Percentiles rank a stretch among this genome's conserved stretches.
Conservation (phyloP, 768 basidiomycete species). For the Boletus bicolor region DNA sequence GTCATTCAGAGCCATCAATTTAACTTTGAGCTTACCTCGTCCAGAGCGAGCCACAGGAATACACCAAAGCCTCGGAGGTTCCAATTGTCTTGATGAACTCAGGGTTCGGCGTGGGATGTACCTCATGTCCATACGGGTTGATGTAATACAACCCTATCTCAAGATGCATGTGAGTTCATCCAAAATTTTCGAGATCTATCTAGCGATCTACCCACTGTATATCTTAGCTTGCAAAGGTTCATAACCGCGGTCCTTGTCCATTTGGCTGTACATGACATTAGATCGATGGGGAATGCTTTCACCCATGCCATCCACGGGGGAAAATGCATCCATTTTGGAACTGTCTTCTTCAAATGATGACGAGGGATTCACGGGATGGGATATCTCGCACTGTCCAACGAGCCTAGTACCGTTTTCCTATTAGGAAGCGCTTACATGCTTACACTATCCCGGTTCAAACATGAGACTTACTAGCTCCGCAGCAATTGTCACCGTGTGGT, state of each 20-base stretch:
- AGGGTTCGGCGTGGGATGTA: constrained; percentile 85
- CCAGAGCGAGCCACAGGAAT: constrained; percentile 94
- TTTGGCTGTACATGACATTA: constrained; percentile 66
- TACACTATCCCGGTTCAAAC: constrained; percentile 51
- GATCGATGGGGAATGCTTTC: constrained; percentile 43
- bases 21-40: constrained; percentile 58
- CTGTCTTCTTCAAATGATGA: constrained; percentile 30
- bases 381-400: constrained; percentile 92
- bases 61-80: constrained; percentile 68
- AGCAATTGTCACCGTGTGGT: constrained; percentile 93
- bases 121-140: constrained; percentile 87
- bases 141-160: constrained; percentile 76
- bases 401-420: constrained; percentile 75
- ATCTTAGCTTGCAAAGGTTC: constrained; percentile 61
- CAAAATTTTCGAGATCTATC: constrained; percentile 10
- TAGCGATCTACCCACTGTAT: constrained; percentile 46
- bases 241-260: constrained; percentile 46
- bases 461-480: constrained; percentile 64
- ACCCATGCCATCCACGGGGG: constrained; percentile 55
- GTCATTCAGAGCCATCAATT: constrained; percentile 3
- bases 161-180: constrained; percentile 3
- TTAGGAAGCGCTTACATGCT: constrained; percentile 4
- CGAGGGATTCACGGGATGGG: constrained; percentile 62
- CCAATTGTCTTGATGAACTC: constrained; percentile 67
- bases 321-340: constrained; percentile 36